Percentiles rank a stretch among this genome's conserved stretches.
Conservation (phyloP, 225 moss, liverwort and hornwort genomes). For the Polytrichum formosum region DNA sequence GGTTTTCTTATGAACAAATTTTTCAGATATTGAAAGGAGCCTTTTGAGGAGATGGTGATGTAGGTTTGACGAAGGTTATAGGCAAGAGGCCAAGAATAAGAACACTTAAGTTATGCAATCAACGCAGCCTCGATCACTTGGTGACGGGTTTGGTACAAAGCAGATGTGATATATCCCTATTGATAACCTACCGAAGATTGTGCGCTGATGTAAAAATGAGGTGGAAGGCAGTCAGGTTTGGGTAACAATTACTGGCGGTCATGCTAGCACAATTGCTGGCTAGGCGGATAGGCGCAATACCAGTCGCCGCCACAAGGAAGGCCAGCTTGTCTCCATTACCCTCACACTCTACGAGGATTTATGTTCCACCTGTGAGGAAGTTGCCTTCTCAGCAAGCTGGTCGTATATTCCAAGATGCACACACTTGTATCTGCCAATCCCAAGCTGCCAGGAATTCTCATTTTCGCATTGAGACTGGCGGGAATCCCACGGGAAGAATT, state of each 20-base stretch:
- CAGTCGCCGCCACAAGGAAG: constrained; percentile 8
- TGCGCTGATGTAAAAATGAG: too few species aligned
- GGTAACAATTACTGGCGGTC: constrained; percentile 11
- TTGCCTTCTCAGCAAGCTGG: constrained; percentile 11
- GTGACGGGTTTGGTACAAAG: background rate
- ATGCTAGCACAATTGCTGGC: constrained; percentile 37
- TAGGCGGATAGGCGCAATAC: constrained; percentile 21
- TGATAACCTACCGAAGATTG: too few species aligned
- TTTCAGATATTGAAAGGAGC: too few species aligned
- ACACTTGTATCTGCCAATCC: constrained; percentile 10
- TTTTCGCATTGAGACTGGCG: background rate
- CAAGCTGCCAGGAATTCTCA: constrained; percentile 5
- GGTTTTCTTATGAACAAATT: too few species aligned
- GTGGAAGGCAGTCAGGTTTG: background rate
- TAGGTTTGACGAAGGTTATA: too few species aligned
- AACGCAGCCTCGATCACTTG: background rate
- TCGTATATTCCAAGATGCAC: constrained; percentile 10
- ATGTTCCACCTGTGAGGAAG: constrained; percentile 6
- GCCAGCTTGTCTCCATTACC: constrained; percentile 15
- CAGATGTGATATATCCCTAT: too few species aligned
- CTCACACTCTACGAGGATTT: constrained; percentile 8
- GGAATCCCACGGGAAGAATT: constrained; percentile 10
- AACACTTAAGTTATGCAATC: too few species aligned
- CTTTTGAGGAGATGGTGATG: too few species aligned
- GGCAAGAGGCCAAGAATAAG: too few species aligned